Percentiles rank a stretch among this genome's conserved stretches.
Evolutionary conservation across 2,329 filamentous ascomycete species (phyloP).

Genomic region (Aschersonia sp.): DNA sequence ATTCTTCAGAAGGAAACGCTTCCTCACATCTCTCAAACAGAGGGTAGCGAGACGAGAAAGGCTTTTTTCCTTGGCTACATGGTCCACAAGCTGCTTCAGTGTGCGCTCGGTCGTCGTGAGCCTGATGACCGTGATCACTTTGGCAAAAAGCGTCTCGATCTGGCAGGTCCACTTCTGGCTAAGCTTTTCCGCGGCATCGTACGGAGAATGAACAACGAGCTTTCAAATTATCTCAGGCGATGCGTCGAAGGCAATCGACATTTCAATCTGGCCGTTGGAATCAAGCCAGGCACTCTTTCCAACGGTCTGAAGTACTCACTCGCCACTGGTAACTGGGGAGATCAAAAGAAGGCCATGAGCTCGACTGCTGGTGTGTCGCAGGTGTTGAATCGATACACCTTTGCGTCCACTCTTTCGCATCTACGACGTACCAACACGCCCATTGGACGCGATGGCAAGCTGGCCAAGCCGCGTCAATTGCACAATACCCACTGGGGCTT

Average conservation of each 20-base stretch:
- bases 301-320: slow-evolving; percentile 94
- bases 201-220: slow-evolving; percentile 77
- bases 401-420: slow-evolving; percentile 91
- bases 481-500: slow-evolving; percentile 99
- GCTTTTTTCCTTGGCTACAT: slow-evolving; percentile 98
- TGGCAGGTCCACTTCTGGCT: slow-evolving; percentile 88
- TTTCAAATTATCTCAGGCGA: slow-evolving; percentile 79
- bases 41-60: slow-evolving; percentile 89
- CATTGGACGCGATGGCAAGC: slow-evolving; percentile 92
- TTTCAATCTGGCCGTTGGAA: slow-evolving; percentile 80
- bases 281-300: slow-evolving; percentile 82
- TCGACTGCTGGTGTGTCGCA: slow-evolving; percentile 96
- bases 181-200: slow-evolving; percentile 91
- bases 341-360: slow-evolving; percentile 94
- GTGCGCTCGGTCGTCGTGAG: slow-evolving; percentile 80
- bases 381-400: slow-evolving; percentile 95
- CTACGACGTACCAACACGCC: slow-evolving; percentile 94
- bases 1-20: slow-evolving; percentile 95
- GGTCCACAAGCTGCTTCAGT: slow-evolving; percentile 91
- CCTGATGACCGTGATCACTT: slow-evolving; percentile 98
- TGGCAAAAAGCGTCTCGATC: slow-evolving; percentile 92
- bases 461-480: slow-evolving; percentile 92
- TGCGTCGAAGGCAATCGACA: slow-evolving; percentile 81
- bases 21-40: slow-evolving; percentile 88
- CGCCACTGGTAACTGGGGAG: slow-evolving; percentile 97